These are phyloP conservation scores for Lodderomyces beijingensis DNA, from an alignment of 1,139 yeast species.

Conservation along the genomic window DNA sequence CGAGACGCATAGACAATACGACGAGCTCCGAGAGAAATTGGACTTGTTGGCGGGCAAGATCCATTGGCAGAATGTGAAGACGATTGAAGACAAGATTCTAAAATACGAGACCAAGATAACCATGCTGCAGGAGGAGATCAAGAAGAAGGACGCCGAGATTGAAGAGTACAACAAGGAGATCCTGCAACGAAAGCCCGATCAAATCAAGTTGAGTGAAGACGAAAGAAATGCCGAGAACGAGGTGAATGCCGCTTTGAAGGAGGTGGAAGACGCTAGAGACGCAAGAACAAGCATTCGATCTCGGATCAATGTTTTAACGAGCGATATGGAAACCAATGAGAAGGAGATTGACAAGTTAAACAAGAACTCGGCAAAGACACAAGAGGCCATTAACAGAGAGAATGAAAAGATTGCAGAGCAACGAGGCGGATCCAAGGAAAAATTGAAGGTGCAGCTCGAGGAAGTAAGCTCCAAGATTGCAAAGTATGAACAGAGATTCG, in stretches of 20 bases:
- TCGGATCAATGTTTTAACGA: constrained; percentile 10
- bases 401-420: constrained; percentile 33
- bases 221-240: constrained; percentile 12
- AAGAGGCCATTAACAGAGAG: constrained; percentile 29
- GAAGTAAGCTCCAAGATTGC: constrained; percentile 11
- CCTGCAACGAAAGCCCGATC: constrained; percentile 9
- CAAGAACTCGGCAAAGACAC: constrained; percentile 23
- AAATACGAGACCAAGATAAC: constrained; percentile 16
- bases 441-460: constrained; percentile 15
- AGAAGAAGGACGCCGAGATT: constrained; percentile 11
- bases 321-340: constrained; percentile 7
- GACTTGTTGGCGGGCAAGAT: constrained; percentile 54
- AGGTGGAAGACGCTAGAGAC: constrained; percentile 16
- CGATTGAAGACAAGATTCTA: constrained; percentile 28
- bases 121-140: constrained; percentile 19
- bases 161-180: constrained; percentile 14
- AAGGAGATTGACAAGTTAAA: constrained; percentile 14
- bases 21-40: constrained; percentile 39
- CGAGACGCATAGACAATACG: constrained; percentile 39
- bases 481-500: constrained; percentile 8
- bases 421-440: constrained; percentile 39
- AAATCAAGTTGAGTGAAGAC: constrained; percentile 16
- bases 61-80: constrained; percentile 55
- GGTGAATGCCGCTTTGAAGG: constrained; percentile 8
- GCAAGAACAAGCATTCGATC: constrained; percentile 12